Conservation (phyloP, 257 asterid species). For the Primulina huaijiensis region DNA sequence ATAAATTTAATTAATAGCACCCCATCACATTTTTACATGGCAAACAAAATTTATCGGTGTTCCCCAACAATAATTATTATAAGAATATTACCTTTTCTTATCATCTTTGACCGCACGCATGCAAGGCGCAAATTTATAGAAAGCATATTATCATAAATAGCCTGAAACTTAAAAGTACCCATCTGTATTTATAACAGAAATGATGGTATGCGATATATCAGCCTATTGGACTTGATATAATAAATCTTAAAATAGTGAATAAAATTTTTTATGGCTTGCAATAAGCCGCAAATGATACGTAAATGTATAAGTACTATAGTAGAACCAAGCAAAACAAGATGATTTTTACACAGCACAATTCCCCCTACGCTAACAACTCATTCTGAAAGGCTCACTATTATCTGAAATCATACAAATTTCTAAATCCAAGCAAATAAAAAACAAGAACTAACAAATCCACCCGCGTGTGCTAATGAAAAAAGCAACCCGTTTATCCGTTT, state of each 20-base stretch:
- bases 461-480: slow-evolving; percentile 35
- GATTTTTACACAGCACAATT: background rate
- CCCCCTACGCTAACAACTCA: background rate
- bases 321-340: background rate
- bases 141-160: no score
- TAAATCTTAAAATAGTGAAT: background rate
- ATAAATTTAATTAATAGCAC: no score
- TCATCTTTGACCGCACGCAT: no score
- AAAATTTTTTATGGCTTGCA: background rate
- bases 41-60: no score
- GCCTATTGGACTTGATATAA: no score
- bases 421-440: slow-evolving; percentile 49
- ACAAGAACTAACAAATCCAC: slow-evolving; percentile 60
- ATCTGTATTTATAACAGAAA: no score
- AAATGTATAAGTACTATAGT: background rate
- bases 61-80: no score
- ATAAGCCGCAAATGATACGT: background rate
- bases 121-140: no score
- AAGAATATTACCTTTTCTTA: no score
- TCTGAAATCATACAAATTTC: slow-evolving; percentile 50
- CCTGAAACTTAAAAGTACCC: no score
- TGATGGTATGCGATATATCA: no score
- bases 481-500: slow-evolving; percentile 26
- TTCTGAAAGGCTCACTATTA: slow-evolving; percentile 28
- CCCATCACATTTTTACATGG: no score